Conservation (phyloP, 768 basidiomycete genomes). For the Phaffia tasmanica region DNA sequence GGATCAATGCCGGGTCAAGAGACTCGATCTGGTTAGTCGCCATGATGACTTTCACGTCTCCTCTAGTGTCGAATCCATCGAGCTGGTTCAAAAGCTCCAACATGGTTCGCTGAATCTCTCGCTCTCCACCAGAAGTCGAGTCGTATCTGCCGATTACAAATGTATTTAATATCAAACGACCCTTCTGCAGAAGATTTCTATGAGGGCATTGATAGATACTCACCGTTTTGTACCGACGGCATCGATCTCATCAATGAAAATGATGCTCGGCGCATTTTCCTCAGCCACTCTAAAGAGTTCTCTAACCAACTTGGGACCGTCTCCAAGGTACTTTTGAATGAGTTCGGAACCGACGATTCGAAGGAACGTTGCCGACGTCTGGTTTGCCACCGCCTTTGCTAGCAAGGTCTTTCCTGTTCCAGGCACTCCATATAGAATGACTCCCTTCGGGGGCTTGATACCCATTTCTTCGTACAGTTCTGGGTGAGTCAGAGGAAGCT, state of each 20-base stretch:
- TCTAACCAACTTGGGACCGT: constrained; percentile 94
- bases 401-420: constrained; percentile 97
- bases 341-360: constrained; percentile 95
- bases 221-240: constrained; percentile 96
- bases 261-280: constrained; percentile 95
- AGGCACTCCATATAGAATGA: constrained; percentile 95
- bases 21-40: constrained; percentile 97
- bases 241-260: constrained; percentile 99
- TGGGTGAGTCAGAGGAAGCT: constrained; percentile 91
- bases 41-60: constrained; percentile 99
- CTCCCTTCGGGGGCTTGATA: constrained; percentile 98
- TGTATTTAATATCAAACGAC: not conserved
- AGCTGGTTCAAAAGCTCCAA: constrained; percentile 95
- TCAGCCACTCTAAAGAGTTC: constrained; percentile 95
- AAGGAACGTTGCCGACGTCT: constrained; percentile 94
- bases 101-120: constrained; percentile 99
- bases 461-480: constrained; percentile 99
- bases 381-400: constrained; percentile 94
- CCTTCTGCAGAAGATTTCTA: no score
- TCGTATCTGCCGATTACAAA: constrained; percentile 57
- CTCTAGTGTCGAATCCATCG: constrained; percentile 97
- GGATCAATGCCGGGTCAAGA: constrained; percentile 92
- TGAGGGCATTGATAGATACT: constrained; percentile 28
- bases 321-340: constrained; percentile 98
- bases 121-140: constrained; percentile 95